Conservation (phyloP, 441 rosid species). For the Populus hybrid region DNA sequence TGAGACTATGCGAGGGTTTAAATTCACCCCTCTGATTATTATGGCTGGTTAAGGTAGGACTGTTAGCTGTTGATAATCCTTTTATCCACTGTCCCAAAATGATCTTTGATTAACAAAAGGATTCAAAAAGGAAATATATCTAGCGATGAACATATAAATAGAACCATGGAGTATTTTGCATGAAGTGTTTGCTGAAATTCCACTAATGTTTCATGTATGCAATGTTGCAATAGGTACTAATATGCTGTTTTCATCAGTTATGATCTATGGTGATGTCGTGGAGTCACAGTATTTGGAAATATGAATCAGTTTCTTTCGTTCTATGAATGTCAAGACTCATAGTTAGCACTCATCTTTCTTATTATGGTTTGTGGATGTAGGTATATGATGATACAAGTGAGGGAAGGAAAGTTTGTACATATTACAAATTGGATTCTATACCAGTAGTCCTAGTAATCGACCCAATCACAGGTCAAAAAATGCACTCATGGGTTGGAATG, state of each 20-base stretch:
- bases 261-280: neutral
- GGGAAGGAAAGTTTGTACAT: slow-evolving; percentile 92
- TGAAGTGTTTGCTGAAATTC: neutral
- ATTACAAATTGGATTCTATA: slow-evolving; percentile 72
- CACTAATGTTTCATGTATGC: neutral
- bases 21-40: neutral
- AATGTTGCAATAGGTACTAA: neutral
- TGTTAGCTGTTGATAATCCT: neutral
- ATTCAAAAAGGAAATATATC: neutral
- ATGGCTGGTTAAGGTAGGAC: neutral
- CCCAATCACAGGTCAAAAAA: slow-evolving; percentile 93
- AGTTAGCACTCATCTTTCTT: neutral
- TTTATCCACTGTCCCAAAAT: neutral
- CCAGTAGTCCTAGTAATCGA: slow-evolving; percentile 93
- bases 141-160: neutral
- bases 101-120: neutral
- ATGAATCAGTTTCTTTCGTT: neutral
- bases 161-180: neutral
- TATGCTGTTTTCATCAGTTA: neutral
- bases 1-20: neutral
- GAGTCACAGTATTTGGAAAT: neutral
- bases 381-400: slow-evolving; percentile 86
- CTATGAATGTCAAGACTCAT: neutral
- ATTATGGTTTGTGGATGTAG: slow-evolving; percentile 31
- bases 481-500: slow-evolving; percentile 92